These are phyloP conservation scores for Physaria fendleri DNA, from an alignment of 345 rosid species.

Conservation along the genomic window DNA sequence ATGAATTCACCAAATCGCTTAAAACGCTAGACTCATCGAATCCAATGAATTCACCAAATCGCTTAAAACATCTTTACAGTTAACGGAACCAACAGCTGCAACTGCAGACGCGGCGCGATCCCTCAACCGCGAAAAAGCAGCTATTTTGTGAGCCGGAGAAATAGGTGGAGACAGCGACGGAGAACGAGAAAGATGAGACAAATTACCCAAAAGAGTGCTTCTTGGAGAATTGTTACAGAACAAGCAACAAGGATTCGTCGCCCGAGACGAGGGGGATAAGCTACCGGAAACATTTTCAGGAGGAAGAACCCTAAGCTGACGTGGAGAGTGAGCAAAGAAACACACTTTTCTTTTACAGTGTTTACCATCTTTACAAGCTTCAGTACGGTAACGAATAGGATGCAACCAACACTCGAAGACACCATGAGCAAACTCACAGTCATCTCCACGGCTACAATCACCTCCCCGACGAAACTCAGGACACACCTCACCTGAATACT, in stretches of 20 bases:
- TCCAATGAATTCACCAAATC: slow-evolving; percentile 60
- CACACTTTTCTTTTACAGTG: slow-evolving; percentile 66
- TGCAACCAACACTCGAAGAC: slow-evolving; percentile 89
- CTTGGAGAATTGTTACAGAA: slow-evolving; percentile 68
- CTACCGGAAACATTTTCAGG: slow-evolving; percentile 24
- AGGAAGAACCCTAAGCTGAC: slow-evolving; percentile 52
- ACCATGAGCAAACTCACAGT: slow-evolving; percentile 73
- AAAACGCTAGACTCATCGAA: slow-evolving; percentile 31
- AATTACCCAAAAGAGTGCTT: slow-evolving; percentile 54
- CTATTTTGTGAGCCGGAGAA: slow-evolving; percentile 46
- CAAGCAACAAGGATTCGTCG: slow-evolving; percentile 41
- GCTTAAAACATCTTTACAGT: slow-evolving; percentile 47
- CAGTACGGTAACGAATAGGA: slow-evolving; percentile 65
- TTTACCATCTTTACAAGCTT: slow-evolving; percentile 71
- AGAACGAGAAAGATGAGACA: slow-evolving; percentile 43
- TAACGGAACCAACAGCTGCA: slow-evolving; percentile 15
- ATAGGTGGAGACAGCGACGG: slow-evolving; percentile 66
- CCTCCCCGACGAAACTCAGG: slow-evolving; percentile 68
- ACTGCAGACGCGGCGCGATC: slow-evolving; percentile 27
- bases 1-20: slow-evolving; percentile 47
- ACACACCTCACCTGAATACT: slow-evolving; percentile 67
- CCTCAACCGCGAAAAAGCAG: slow-evolving; percentile 31
- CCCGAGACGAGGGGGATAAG: neutral
- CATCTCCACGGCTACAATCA: slow-evolving; percentile 65
- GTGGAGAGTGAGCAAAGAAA: slow-evolving; percentile 67